Base-by-base conservation (phyloP, 768 basidiomycete genomes). In the Tricholoma terreum region DNA sequence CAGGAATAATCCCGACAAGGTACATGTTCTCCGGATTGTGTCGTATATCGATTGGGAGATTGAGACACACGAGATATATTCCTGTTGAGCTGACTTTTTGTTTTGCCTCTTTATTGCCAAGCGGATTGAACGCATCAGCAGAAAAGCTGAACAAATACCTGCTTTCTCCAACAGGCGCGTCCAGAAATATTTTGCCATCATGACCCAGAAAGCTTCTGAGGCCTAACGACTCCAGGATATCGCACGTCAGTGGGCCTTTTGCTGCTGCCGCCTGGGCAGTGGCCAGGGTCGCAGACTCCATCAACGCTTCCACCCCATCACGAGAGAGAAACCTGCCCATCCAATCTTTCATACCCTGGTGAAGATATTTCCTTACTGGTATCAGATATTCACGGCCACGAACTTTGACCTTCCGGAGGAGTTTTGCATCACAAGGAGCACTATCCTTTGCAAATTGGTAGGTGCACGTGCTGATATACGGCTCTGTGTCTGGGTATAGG, bases 1-100 rank as follows among this genome's bases (percentile, higher is more conserved):
- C 74, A 8, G 74, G 73, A n/a, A 75, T 71, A 56, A 77, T 57
- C 1, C 68, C 75, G 2, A 52, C 58, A 19, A 59, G 51, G 52
- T 66, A 75, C 60, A 77, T 64, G 54, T 77, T 76, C 53, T 74
- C 66, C 0, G 57, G 12, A 19, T 56, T 49, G 49, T 65, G 66
- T 14, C 59, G 58, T 15, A 63, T 24, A 40, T 61, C 51, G 2
- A 58, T 61, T 4, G 73, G 73, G 11, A 73, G 65, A 58, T 71
- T 73, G 17, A 72, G 54, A 38, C 63, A 69, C 3, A 60, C 57
- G 54, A 73, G 11, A 17, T 40, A 53, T 22, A 53, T 53, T 19
- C 34, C 52, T 17, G 52, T 53, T 51, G 45, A 4, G 46, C 63
- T 6, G 21, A 53, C 60, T 1, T 43, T 49, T 38, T 67, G 61